A percentile compares a stretch with the other conserved stretches of the same genome.
These are phyloP conservation scores for Coemansia sp. DNA, from an alignment of 192 early-diverging fungal genomes.

Conservation along the genomic window DNA sequence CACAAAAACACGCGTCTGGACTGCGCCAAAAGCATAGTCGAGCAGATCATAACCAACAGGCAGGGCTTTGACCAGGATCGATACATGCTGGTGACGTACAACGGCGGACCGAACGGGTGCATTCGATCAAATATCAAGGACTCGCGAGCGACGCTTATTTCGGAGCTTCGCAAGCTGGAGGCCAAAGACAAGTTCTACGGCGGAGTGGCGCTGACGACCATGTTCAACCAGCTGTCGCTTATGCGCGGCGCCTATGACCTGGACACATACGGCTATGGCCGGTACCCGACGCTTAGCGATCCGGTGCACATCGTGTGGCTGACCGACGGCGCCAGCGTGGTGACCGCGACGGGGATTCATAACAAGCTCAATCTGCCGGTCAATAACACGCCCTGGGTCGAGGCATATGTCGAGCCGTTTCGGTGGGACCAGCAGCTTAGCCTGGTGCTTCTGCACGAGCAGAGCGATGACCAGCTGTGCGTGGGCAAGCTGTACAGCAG, in stretches of 20 bases:
- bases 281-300: conserved; percentile 65
- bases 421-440: conserved; percentile 78
- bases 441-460: conserved; percentile 62
- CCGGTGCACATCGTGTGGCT: conserved; percentile 73
- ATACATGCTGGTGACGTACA: conserved; percentile 76
- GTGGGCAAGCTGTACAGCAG: conserved; percentile 40
- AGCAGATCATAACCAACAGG: conserved; percentile 63
- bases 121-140: conserved; percentile 54
- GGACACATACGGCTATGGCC: conserved; percentile 69
- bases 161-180: conserved; percentile 61
- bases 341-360: conserved; percentile 41
- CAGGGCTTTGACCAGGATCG: conserved; percentile 61
- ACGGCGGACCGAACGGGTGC: conserved; percentile 28
- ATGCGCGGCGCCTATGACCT: conserved; percentile 61
- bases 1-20: conserved; percentile 56
- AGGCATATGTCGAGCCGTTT: conserved; percentile 73
- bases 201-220: conserved; percentile 60
- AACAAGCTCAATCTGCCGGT: conserved; percentile 68
- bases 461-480: conserved; percentile 25
- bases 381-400: conserved; percentile 59
- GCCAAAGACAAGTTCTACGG: conserved; percentile 67
- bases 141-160: conserved; percentile 54
- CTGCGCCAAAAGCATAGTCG: conserved; percentile 72
- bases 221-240: conserved; percentile 68
- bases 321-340: conserved; percentile 67